Evolutionary conservation across 139 green algal genomes (phyloP).

Genomic region (Coccomyxa sp.): DNA sequence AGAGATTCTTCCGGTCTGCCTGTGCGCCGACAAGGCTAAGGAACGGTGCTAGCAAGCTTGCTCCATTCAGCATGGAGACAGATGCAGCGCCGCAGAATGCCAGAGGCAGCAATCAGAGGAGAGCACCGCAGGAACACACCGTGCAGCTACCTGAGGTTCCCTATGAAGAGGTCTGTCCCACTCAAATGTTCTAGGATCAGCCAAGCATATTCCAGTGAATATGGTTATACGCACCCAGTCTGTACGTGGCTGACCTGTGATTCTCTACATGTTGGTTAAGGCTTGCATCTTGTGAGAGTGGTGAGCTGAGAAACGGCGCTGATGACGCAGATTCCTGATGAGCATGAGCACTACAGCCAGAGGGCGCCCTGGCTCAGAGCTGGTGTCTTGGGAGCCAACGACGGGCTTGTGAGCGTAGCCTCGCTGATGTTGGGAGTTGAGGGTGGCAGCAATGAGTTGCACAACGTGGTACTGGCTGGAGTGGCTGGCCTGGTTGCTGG

Average conservation of each 20-base stretch:
- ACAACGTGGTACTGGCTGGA: constrained; percentile 45
- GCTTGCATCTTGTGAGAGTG: background rate
- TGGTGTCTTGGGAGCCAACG: constrained; percentile 46
- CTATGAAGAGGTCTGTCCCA: background rate
- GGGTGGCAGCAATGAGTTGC: constrained; percentile 22
- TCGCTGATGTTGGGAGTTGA: constrained; percentile 65
- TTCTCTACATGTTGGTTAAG: background rate
- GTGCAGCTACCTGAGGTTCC: background rate
- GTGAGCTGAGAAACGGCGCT: background rate
- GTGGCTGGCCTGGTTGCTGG: constrained; percentile 66
- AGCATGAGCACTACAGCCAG: constrained; percentile 44
- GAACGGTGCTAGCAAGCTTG: too few species aligned
- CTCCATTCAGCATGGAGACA: background rate
- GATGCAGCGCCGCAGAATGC: background rate
- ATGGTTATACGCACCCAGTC: background rate
- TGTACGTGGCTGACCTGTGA: background rate
- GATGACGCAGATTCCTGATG: constrained; percentile 8
- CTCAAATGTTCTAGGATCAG: background rate
- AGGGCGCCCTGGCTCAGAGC: constrained; percentile 45
- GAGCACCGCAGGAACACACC: background rate
- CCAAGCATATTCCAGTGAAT: background rate
- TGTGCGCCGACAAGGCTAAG: too few species aligned
- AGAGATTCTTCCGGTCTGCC: too few species aligned
- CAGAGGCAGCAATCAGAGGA: background rate
- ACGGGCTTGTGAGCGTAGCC: constrained; percentile 56